Conservation (phyloP, 2,329 filamentous ascomycete genomes). For the Colletotrichum euphorbiae region DNA sequence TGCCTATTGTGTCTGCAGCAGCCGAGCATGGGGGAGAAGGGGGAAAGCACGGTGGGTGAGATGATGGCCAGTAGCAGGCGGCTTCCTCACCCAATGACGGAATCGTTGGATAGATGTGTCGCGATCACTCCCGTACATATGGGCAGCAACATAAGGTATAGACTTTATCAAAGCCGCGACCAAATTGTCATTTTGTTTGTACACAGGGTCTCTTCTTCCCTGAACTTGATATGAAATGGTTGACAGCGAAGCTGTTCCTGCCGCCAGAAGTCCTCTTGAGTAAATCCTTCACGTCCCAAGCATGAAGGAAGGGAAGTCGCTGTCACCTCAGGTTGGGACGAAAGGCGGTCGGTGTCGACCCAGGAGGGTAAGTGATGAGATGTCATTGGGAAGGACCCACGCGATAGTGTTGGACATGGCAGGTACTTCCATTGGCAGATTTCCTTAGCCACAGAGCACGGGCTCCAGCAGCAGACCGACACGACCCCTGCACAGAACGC, state of each 20-base stretch:
- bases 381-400: constrained; percentile 22
- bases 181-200: not conserved
- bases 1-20: constrained; percentile 38
- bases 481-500: constrained; percentile 32
- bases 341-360: constrained; percentile 24
- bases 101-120: constrained; percentile 17
- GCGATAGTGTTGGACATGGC: constrained; percentile 38
- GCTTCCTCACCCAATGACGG: constrained; percentile 31
- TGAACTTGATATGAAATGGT: constrained; percentile 3
- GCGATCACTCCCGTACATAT: constrained; percentile 20
- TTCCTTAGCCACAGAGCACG: constrained; percentile 29
- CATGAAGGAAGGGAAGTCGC: not conserved
- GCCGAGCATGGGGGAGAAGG: constrained; percentile 20
- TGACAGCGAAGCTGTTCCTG: constrained; percentile 7
- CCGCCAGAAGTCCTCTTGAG: not conserved
- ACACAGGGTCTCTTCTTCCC: no score
- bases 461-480: constrained; percentile 9
- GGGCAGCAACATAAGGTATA: no score
- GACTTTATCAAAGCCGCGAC: constrained; percentile 14
- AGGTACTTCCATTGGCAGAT: constrained; percentile 27
- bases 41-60: constrained; percentile 25
- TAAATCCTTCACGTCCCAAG: not conserved
- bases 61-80: constrained; percentile 9
- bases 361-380: constrained; percentile 12
- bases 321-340: constrained; percentile 15